Evolutionary conservation across 2,329 filamentous ascomycete species (phyloP).

Genomic region (Monascus ruber): DNA sequence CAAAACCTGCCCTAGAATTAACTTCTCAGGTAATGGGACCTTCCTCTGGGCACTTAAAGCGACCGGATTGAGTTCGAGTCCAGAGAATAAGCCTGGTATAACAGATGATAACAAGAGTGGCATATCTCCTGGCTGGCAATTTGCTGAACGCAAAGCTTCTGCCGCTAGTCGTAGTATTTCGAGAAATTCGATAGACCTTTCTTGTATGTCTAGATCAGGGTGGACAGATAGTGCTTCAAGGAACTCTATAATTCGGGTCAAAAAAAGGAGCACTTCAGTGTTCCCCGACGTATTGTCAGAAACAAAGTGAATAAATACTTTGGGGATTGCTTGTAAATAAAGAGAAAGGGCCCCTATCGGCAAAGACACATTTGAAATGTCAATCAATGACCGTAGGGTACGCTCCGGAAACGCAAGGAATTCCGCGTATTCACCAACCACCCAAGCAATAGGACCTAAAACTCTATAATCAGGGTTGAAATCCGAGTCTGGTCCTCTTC

Average conservation of each 20-base stretch:
- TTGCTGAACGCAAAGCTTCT: slow-evolving; percentile 49
- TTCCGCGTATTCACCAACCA: slow-evolving; percentile 78
- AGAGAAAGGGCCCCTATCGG: slow-evolving; percentile 60
- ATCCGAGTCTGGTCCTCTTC: slow-evolving; percentile 49
- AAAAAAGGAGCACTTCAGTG: slow-evolving; percentile 58
- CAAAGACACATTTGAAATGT: slow-evolving; percentile 48
- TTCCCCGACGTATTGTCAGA: slow-evolving; percentile 59
- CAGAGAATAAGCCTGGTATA: slow-evolving; percentile 75
- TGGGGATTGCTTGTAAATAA: slow-evolving; percentile 73
- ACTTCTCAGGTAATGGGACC: slow-evolving; percentile 62
- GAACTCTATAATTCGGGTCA: slow-evolving; percentile 71
- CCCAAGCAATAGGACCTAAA: slow-evolving; percentile 67
- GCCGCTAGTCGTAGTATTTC: slow-evolving; percentile 79
- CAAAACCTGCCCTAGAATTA: slow-evolving; percentile 74
- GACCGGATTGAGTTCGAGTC: slow-evolving; percentile 85
- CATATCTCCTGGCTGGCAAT: slow-evolving; percentile 40
- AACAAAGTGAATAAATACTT: slow-evolving; percentile 66
- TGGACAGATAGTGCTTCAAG: slow-evolving; percentile 70
- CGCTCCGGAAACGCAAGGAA: slow-evolving; percentile 59
- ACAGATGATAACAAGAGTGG: slow-evolving; percentile 82
- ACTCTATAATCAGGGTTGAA: slow-evolving; percentile 48
- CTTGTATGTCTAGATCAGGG: slow-evolving; percentile 86
- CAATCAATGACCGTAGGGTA: slow-evolving; percentile 62
- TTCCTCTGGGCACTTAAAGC: slow-evolving; percentile 71
- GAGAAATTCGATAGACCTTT: slow-evolving; percentile 82